phyloP scores from a whole-genome alignment of 2,329 filamentous ascomycete species.

The Phaeophleospora eucalypticola region DNA sequence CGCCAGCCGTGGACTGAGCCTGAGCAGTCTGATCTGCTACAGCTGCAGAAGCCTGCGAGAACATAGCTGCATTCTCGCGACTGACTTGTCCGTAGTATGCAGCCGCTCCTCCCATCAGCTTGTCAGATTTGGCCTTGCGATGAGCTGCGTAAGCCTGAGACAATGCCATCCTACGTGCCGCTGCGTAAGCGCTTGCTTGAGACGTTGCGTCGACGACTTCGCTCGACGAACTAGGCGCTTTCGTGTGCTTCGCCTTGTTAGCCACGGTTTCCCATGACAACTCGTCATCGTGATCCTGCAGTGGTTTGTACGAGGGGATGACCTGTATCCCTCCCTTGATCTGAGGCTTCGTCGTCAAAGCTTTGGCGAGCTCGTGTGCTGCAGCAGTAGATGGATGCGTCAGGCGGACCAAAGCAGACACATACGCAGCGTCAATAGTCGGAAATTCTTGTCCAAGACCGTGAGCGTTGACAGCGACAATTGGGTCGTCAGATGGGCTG shows the following conservation, averaged over 20 bases:
- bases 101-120: slow-evolving; percentile 69
- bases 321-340: slow-evolving; percentile 44
- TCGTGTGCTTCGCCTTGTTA: neutral
- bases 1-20: slow-evolving; percentile 54
- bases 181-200: slow-evolving; percentile 34
- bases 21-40: slow-evolving; percentile 69
- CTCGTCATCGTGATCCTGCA: slow-evolving; percentile 34
- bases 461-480: slow-evolving; percentile 41
- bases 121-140: slow-evolving; percentile 63
- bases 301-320: slow-evolving; percentile 44
- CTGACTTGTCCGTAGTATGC: slow-evolving; percentile 70
- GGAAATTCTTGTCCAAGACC: slow-evolving; percentile 55
- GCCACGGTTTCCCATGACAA: neutral
- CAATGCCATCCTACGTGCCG: slow-evolving; percentile 50
- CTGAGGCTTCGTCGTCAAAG: slow-evolving; percentile 42
- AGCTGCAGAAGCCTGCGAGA: slow-evolving; percentile 56
- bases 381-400: slow-evolving; percentile 55
- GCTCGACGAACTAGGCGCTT: slow-evolving; percentile 24
- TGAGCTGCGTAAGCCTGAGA: slow-evolving; percentile 56
- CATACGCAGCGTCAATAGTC: slow-evolving; percentile 44
- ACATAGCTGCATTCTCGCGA: slow-evolving; percentile 57
- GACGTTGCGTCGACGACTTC: slow-evolving; percentile 16
- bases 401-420: slow-evolving; percentile 53
- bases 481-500: slow-evolving; percentile 13
- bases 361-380: slow-evolving; percentile 58